phyloP scores from a whole-genome alignment of 2,329 filamentous ascomycete species.

The Aspergillus luchuensis region DNA sequence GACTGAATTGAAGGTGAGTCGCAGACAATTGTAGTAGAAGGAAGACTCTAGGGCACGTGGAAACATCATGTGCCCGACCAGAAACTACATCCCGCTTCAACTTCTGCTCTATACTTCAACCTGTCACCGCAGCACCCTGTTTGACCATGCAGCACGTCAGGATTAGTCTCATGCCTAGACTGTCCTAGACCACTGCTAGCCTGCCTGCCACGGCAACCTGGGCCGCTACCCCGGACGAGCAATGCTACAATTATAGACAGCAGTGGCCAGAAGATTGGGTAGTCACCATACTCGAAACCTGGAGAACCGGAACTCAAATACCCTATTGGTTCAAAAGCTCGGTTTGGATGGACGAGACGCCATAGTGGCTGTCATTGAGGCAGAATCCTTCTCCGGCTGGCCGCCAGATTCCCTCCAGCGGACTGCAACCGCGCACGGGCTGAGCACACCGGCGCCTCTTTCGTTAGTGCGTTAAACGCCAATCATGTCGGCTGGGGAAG shows the following conservation, averaged over 20 bases:
- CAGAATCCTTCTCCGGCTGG: slow-evolving; percentile 12
- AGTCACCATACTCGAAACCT: neutral
- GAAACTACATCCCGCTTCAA: no score
- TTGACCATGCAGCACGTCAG: neutral
- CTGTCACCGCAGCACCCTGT: neutral
- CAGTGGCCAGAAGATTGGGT: neutral
- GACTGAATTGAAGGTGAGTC: neutral
- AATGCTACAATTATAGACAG: neutral
- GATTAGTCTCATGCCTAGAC: neutral
- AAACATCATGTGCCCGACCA: neutral
- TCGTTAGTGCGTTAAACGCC: neutral
- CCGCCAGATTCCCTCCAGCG: neutral
- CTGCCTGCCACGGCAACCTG: slow-evolving; percentile 10
- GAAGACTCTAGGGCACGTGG: neutral
- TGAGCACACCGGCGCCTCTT: neutral
- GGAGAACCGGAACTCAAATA: neutral
- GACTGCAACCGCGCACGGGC: neutral
- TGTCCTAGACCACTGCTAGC: neutral
- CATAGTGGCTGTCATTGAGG: neutral
- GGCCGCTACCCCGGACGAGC: slow-evolving; percentile 11
- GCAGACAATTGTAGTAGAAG: neutral
- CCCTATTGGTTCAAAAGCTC: slow-evolving; percentile 9
- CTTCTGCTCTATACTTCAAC: neutral
- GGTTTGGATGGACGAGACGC: neutral
- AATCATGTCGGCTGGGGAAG: slow-evolving; percentile 3